A percentile compares a stretch with the other conserved stretches of the same genome.
phyloP scores from a whole-genome alignment of 1,284 basidiomycete species.

The Apiotrichum sp. region DNA sequence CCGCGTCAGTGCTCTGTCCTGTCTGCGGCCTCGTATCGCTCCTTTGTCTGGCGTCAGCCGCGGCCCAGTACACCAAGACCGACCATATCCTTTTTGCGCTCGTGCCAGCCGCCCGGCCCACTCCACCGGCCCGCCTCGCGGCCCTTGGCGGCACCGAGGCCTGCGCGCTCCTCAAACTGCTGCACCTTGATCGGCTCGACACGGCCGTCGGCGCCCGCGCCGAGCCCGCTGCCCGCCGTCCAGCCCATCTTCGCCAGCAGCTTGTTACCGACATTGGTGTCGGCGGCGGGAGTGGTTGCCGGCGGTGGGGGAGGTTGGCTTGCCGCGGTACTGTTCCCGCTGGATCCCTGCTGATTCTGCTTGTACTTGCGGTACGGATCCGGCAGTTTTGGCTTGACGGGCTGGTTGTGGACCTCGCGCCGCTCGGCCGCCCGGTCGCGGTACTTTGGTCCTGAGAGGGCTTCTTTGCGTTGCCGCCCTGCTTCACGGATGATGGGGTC shows the following conservation, averaged over 20 bases:
- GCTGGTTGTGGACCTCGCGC: constrained; percentile 79
- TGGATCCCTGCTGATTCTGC: neutral
- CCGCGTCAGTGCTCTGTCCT: too few relatives aligned
- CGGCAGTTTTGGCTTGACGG: constrained; percentile 62
- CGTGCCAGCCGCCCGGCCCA: constrained; percentile 43
- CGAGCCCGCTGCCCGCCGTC: constrained; percentile 81
- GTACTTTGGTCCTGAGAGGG: constrained; percentile 59
- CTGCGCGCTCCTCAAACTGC: constrained; percentile 76
- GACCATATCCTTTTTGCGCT: constrained; percentile 38
- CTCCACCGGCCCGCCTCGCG: constrained; percentile 70
- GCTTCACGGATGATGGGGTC: constrained; percentile 63
- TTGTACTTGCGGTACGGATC: constrained; percentile 39
- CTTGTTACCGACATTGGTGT: constrained; percentile 83
- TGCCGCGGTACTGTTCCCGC: neutral
- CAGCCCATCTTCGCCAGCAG: constrained; percentile 93
- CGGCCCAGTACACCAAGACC: constrained; percentile 2
- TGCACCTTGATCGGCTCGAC: constrained; percentile 80
- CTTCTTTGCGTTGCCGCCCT: constrained; percentile 63
- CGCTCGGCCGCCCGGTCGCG: constrained; percentile 86
- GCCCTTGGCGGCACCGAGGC: constrained; percentile 79
- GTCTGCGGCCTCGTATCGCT: constrained; percentile 11
- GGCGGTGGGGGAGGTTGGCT: constrained; percentile 19
- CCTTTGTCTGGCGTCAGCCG: constrained; percentile 14
- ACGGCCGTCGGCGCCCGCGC: constrained; percentile 68
- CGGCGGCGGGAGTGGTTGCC: constrained; percentile 60